Evolutionary conservation across 768 basidiomycete species (phyloP), one percentile per base, ranked within the genome.

Genomic region (Calocera cornea): DNA sequence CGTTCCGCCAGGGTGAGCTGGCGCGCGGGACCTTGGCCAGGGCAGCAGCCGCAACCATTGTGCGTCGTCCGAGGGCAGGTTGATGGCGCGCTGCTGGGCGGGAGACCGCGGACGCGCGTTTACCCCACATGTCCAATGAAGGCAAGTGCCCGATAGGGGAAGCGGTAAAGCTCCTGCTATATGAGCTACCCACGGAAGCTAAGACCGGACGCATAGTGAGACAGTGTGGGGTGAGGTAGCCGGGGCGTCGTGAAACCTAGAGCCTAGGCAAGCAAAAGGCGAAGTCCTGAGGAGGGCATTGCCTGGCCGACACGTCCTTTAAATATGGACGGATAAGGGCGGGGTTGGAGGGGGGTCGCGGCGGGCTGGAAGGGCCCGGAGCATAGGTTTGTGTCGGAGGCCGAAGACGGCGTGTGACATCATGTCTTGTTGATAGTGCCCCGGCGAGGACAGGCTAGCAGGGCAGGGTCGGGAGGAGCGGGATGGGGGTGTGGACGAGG

Each of bases 91-190:
- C 19, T 31, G 54, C 11, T 8, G 54, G 27, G 31, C 54, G 54
- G 27, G 22, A 12, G 54, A 60, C 31, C 14, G 24, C 31, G 54
- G 54, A 60, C 54, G 31, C 27, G 54, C 10, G 14, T 16, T 33
- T 60, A 60, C 54, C 54, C 54, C 54, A 60, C 54, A 60, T 60
- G 2, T 60, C 54, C 54, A 60, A 60, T 27, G 54, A 60, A 60
- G 54, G 54, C 54, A 60, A 31, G 54, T 29, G 24, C 24, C 54
- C 14, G 31, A 60, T 60, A 60, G 54, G 54, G 54, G 31, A 60
- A 5, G 31, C 2, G 54, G 54, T 60, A 60, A 33, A 60, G 54
- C 54, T 12, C 24, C 31, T 60, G 54, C 54, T 60, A 60, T 60
- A 60, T 60, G 54, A 60, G 54, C 54, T 33, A 33, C 14, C 14